Evolutionary conservation across 2,329 filamentous ascomycete species (phyloP), one percentile per base, ranked within the genome.

Genomic region (Colletotrichum scovillei): DNA sequence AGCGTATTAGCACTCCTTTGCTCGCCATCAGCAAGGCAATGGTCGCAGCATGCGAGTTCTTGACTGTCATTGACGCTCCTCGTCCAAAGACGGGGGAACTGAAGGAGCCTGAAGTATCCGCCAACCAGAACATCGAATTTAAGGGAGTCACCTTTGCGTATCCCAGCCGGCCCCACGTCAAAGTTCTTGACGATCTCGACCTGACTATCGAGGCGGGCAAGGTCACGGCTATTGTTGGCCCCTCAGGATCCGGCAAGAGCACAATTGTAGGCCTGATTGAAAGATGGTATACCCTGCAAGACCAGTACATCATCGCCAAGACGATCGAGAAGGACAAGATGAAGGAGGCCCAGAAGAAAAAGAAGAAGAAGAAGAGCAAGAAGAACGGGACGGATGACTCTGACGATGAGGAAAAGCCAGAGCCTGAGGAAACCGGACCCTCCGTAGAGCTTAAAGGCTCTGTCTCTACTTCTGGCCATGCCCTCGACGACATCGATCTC

Each of bases 211-310:
- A 89, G 72, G 86, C 89, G 8, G 91, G 92, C 24, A 92, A 93
- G 77, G 88, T 92, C 2, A 94, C 92, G 0, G 93, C 93, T 2
- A 92, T 95, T 22, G 93, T 95, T 24, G 93, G 93, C 0, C 89
- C 92, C 0, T 93, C 91, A 2, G 93, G 93, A 0, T 91, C 89
- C 5, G 93, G 93, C 0, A 95, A 95, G 80, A 93, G 91, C 63
- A 95, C 93, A 0, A 90, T 95, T 30, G 89, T 94, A 0, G 92
- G 91, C 0, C 82, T 95, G 2, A 84, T 95, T 3, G 91, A 95
- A 78, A 85, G 92, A 38, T 95, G 92, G 92, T 95, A 95, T 78
- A 89, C 90, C 2, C 84, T 92, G 0, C 83, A 87, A 46, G 84
- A 88, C 6, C 86, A 90, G 72, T 82, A 87, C 67, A 76, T 85